Base-by-base conservation (phyloP, 345 rosid species). In the Geranium rotundifolium region DNA sequence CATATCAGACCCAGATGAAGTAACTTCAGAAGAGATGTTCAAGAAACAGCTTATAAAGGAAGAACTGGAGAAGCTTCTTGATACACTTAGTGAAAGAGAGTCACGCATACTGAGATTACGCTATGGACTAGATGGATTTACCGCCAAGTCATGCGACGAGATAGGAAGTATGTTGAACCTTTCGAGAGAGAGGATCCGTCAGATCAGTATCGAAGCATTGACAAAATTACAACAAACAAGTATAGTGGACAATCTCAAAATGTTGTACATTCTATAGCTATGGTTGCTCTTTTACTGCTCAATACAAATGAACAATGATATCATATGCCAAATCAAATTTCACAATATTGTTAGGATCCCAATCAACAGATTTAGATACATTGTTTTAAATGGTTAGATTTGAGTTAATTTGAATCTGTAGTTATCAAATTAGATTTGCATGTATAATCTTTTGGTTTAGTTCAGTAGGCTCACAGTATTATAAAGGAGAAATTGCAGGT, bases 1-100 rank as follows among this genome's bases (percentile, higher is more conserved):
- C 68, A 69, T 80, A 59, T 34, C 71, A 1, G 90, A 84, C 59
- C 83, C 87, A 1, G 76, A 78, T 17, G 83, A 78, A 61, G 71
- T 76, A 67, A 68, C 13, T 7, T 80, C 90, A 19, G 80, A 78
- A 63, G 67, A 65, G 56, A 75, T 75, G 75, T 73, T 76, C 12
- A 70, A 70, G 60, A 76, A 63, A n/a, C 68, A 76, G 62, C 50
- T 54, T 29, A 4, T 72, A 65, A 63, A 67, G 34, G 58, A 39
- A 34, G 72, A 67, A 29, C 17, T 67, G 20, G 68, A 72, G 30
- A 41, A 63, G 59, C 65, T 72, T 18, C 46, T 67, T 16, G 54
- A 55, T 60, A 67, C 62, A 39, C 68, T 72, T 12, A 60, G 19
- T 3, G 19, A 58, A 41, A 66, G 75, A 63, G 63, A 60, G 31